phyloP scores from a whole-genome alignment of 2,329 filamentous ascomycete genomes.

The Leptographium radiaticola region DNA sequence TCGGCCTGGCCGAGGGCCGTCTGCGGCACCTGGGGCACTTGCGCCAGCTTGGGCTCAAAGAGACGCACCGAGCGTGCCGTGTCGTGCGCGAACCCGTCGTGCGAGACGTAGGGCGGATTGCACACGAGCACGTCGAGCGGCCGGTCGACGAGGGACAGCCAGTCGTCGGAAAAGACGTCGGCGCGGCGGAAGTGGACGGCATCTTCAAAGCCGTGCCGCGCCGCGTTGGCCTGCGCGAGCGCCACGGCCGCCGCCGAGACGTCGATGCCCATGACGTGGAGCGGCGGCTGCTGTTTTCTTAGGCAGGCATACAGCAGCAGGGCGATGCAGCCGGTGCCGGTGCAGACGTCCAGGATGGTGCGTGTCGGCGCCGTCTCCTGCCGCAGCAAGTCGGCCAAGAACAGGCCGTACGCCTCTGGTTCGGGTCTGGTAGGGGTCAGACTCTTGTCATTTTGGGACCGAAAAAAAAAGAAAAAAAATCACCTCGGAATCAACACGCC shows the following conservation, averaged over 20 bases:
- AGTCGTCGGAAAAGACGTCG: constrained; percentile 33
- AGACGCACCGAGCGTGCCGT: constrained; percentile 64
- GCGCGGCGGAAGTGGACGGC: constrained; percentile 9
- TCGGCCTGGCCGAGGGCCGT: neutral
- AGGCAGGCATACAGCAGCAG: constrained; percentile 55
- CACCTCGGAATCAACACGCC: constrained; percentile 79
- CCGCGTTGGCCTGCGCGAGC: constrained; percentile 53
- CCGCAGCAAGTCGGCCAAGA: constrained; percentile 30
- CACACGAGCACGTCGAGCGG: constrained; percentile 56
- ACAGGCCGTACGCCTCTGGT: constrained; percentile 54
- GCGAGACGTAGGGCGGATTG: constrained; percentile 87
- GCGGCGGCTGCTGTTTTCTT: constrained; percentile 8
- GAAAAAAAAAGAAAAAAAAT: constrained; percentile 5
- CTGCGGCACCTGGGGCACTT: constrained; percentile 21
- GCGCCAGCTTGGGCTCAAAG: constrained; percentile 67
- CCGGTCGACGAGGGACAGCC: constrained; percentile 13
- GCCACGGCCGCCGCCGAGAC: constrained; percentile 51
- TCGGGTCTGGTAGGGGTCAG: constrained; percentile 33
- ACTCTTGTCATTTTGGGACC: neutral
- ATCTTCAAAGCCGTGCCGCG: constrained; percentile 28
- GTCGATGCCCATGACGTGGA: constrained; percentile 59
- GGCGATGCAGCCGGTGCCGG: constrained; percentile 81
- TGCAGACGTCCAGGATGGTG: constrained; percentile 72
- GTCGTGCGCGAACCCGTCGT: constrained; percentile 42
- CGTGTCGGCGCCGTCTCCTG: constrained; percentile 20